Base-by-base conservation (phyloP, 768 basidiomycete genomes). In the Tricholomella constricta region DNA sequence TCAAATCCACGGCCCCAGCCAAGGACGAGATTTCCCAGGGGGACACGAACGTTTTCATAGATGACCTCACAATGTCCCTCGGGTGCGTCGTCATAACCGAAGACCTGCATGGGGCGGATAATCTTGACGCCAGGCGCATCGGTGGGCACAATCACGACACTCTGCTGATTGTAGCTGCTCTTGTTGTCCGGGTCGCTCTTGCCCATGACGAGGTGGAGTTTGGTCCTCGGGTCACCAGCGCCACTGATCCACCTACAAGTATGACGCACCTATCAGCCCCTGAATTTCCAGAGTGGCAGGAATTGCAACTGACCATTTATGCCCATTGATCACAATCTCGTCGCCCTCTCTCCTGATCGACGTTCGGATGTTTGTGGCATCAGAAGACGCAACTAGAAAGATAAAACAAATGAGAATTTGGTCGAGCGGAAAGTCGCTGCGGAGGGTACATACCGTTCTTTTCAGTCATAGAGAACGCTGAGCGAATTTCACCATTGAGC, bases 1-100 rank as follows among this genome's bases (percentile, higher is more conserved):
- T 98, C 97, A 61, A 99, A 99, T 5, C 97, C 97, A 58, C 82
- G 81, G 12, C 97, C 95, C 90, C 95, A 95, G 4, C 96, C 96
- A 20, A 90, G 80, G 12, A 99, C 81, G 44, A 98, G 67, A 66
- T 94, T 94, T 48, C 74, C 72, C 53, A 91, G 68, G 8, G 94
- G 94, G 15, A 99, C 88, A 29, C 91, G 85, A 23, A 98, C 97
- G 65, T 97, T 91, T 20, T 94, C 88, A 60, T 98, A 99, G 55
- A 90, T 82, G 48, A 99, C 81, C 72, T 99, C 97, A 63, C 88
- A 97, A 65, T 99, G 97, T 0, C 97, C 97, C 67, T 97, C 94
- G 0, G 94, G 93, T 5, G 95, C 94, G 66, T 95, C 94, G 62
- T 95, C 93, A 62, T 93, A 96, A 6, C 94, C 94, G 61, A 97